Evolutionary conservation across 2,329 filamentous ascomycete species (phyloP).

Genomic region (Lasiodiplodia hormozganensis): DNA sequence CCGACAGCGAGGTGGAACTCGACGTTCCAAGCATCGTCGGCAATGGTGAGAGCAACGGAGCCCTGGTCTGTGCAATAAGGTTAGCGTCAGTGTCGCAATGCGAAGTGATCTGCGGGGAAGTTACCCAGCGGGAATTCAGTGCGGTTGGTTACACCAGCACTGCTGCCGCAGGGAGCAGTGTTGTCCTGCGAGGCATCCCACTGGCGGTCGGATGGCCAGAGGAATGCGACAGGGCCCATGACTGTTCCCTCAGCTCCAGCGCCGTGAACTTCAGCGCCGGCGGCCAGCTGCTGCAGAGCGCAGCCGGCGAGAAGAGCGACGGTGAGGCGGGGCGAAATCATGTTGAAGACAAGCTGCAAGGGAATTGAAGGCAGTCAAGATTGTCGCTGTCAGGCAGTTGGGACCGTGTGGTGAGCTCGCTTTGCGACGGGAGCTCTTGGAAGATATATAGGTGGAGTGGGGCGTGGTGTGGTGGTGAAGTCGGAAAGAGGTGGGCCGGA

Average conservation of each 20-base stretch:
- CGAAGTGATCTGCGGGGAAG: too few relatives aligned
- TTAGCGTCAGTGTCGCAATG: constrained; percentile 4
- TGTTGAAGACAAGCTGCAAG: neutral
- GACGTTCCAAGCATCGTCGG: constrained; percentile 64
- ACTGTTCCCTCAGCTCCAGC: constrained; percentile 38
- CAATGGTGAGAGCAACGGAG: constrained; percentile 61
- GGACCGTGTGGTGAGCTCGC: neutral
- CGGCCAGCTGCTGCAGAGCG: constrained; percentile 9
- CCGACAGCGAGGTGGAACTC: constrained; percentile 62
- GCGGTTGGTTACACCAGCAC: constrained; percentile 55
- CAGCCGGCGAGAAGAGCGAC: constrained; percentile 1
- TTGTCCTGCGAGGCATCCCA: constrained; percentile 65
- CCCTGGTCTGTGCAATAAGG: constrained; percentile 54
- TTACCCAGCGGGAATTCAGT: constrained; percentile 64
- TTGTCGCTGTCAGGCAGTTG: neutral
- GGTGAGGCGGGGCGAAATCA: neutral
- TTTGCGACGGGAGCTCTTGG: neutral
- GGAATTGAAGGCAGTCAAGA: neutral
- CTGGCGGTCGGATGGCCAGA: constrained; percentile 65
- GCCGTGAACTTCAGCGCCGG: constrained; percentile 30
- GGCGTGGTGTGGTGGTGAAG: neutral
- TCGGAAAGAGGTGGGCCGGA: neutral
- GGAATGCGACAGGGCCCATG: constrained; percentile 66
- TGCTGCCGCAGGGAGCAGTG: constrained; percentile 64
- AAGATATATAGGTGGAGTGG: constrained; percentile 12